Evolutionary conservation across 805 yeast species (phyloP), one percentile per base, ranked within the genome.

Genomic region (Debaryomyces hansenii): DNA sequence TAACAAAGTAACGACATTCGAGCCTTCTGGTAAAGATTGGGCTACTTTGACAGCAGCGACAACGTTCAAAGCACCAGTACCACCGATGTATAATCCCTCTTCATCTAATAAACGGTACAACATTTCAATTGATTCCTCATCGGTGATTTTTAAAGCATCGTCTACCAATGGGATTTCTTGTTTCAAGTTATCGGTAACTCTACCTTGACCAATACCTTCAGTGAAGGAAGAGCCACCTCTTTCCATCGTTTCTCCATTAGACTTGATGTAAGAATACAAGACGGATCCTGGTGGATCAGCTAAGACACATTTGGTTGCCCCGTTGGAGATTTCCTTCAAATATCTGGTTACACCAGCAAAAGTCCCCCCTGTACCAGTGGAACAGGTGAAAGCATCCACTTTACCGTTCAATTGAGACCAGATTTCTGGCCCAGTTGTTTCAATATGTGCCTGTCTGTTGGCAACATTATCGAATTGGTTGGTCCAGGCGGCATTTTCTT

Each of bases 281-380:
- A 87, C 87, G 3, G 94, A 84, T 47, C 97, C 97, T 11, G 97
- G 97, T 18, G 97, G 97, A 66, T 91, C 97, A 1, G 97, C 96
- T 48, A 89, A 79, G 43, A 77, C 82, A 37, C 85, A 72, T 64
- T 83, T 79, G 40, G 83, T 82, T 14, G 69, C 62, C 15, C 88
- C 87, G 52, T 78, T 72, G 29, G 88, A 80, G 37, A 82, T 79
- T 4, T 78, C 79, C 67, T 90, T 87, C 55, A 91, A 75, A 64
- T 80, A 90, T 46, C 91, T 77, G 4, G 96, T 82, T 34, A 81
- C 77, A 41, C 97, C 97, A 2, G 96, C 89, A 66, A 87, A 82
- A 2, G 96, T 87, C 27, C 97, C 97, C 35, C 96, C 97, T 1
- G 96, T 89, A 35, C 97, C 97, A 8, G 96, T 86, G 11, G 95